phyloP scores from a whole-genome alignment of 768 basidiomycete species.

The Pulveroboletus sp. region DNA sequence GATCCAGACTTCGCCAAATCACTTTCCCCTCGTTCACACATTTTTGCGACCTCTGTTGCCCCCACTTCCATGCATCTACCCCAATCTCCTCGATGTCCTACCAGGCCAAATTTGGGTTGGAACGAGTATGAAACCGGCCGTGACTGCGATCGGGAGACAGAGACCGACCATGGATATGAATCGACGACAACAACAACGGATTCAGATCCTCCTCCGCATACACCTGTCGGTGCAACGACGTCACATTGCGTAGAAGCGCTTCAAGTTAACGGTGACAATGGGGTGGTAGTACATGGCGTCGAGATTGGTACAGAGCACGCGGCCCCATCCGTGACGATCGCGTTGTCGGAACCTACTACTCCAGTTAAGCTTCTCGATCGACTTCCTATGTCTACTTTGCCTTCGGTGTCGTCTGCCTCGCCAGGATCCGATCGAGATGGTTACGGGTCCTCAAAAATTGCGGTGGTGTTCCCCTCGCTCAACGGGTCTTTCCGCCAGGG shows the following conservation, averaged over 20 bases:
- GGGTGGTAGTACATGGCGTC: conserved; percentile 1
- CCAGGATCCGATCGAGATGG: background rate
- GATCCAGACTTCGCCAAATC: conserved; percentile 7
- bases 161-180: conserved; percentile 25
- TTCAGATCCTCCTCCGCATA: conserved; percentile 24
- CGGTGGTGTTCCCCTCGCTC: conserved; percentile 23
- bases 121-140: conserved; percentile 3
- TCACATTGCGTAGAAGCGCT: conserved; percentile 3
- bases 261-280: conserved; percentile 15
- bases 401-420: conserved; percentile 1
- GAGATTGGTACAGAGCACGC: conserved; percentile 5
- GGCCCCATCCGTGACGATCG: background rate
- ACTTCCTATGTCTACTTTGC: conserved; percentile 6
- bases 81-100: conserved; percentile 1
- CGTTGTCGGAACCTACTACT: conserved; percentile 12
- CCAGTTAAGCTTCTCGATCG: conserved; percentile 14
- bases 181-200: conserved; percentile 26
- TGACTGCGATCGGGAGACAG: conserved; percentile 19
- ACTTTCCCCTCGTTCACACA: conserved; percentile 3
- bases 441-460: conserved; percentile 5
- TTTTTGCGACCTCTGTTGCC: background rate
- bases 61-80: background rate
- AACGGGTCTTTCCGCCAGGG: conserved; percentile 22
- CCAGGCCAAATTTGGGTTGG: conserved; percentile 1
- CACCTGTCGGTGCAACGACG: conserved; percentile 15